A percentile compares a stretch with the other conserved stretches of the same genome.
These are phyloP conservation scores for Tricholoma hemisulphureum DNA, from an alignment of 768 basidiomycete species.

Conservation along the genomic window DNA sequence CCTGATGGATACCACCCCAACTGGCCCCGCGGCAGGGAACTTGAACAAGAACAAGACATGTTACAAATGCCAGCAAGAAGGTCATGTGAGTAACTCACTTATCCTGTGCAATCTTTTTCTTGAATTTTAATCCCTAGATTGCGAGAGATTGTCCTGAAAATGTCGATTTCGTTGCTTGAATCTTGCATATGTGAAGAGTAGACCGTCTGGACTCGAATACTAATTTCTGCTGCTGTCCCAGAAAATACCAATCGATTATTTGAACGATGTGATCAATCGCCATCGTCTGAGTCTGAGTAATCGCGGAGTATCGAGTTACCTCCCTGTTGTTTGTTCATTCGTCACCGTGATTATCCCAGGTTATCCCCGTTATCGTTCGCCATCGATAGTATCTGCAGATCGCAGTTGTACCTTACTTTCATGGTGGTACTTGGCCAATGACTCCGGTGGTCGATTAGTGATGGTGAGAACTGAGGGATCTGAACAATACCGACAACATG, in stretches of 20 bases:
- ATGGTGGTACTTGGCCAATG: neutral
- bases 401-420: neutral
- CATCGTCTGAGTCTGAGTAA: conserved; percentile 5
- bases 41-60: conserved; percentile 73
- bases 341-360: neutral
- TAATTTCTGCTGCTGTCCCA: conserved; percentile 6
- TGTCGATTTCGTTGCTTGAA: conserved; percentile 49
- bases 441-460: neutral
- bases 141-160: conserved; percentile 65
- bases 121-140: conserved; percentile 39
- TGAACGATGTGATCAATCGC: conserved; percentile 1
- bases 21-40: conserved; percentile 41
- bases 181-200: conserved; percentile 1
- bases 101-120: conserved; percentile 7
- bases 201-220: conserved; percentile 9
- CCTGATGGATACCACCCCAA: conserved; percentile 45
- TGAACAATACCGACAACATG: neutral
- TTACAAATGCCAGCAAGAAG: conserved; percentile 86
- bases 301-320: conserved; percentile 1
- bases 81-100: conserved; percentile 60
- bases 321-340: conserved; percentile 9
- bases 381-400: conserved; percentile 9
- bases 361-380: conserved; percentile 7
- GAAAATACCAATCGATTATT: conserved; percentile 9
- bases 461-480: neutral